phyloP scores from a whole-genome alignment of 2,329 filamentous ascomycete species.

The Lachnellula subtilissima region DNA sequence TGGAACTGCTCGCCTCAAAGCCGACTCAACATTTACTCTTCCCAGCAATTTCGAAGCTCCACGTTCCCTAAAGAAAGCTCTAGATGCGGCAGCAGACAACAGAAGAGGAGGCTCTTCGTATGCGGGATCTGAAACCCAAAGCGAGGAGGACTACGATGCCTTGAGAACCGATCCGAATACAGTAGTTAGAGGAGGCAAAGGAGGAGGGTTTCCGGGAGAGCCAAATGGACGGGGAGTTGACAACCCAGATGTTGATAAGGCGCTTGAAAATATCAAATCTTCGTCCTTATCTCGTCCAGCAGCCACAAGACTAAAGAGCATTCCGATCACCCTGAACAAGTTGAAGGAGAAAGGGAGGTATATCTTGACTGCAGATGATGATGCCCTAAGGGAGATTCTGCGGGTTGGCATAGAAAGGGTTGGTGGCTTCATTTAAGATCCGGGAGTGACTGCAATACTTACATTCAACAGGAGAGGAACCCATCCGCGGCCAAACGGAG shows the following conservation, averaged over 20 bases:
- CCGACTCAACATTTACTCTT: slow-evolving; percentile 6
- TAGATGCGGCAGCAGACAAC: slow-evolving; percentile 13
- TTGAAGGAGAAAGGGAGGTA: slow-evolving; percentile 26
- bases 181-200: slow-evolving; percentile 30
- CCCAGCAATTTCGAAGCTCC: slow-evolving; percentile 13
- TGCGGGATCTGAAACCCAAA: slow-evolving; percentile 21
- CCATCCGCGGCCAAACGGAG: slow-evolving; percentile 21
- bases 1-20: slow-evolving; percentile 17
- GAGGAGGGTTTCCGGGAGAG: slow-evolving; percentile 31
- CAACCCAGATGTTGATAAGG: slow-evolving; percentile 10
- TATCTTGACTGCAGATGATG: slow-evolving; percentile 26
- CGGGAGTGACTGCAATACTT: neutral
- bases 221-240: slow-evolving; percentile 10
- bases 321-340: slow-evolving; percentile 28
- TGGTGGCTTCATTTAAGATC: neutral
- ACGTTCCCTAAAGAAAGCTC: slow-evolving; percentile 24
- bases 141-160: slow-evolving; percentile 31
- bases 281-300: slow-evolving; percentile 5
- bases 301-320: slow-evolving; percentile 20
- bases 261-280: slow-evolving; percentile 18
- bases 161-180: slow-evolving; percentile 24
- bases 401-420: slow-evolving; percentile 24
- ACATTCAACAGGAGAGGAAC: slow-evolving; percentile 19
- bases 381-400: slow-evolving; percentile 25
- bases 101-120: slow-evolving; percentile 12